Conservation (phyloP, 2,329 filamentous ascomycete species). For the Alternaria consortialis region DNA sequence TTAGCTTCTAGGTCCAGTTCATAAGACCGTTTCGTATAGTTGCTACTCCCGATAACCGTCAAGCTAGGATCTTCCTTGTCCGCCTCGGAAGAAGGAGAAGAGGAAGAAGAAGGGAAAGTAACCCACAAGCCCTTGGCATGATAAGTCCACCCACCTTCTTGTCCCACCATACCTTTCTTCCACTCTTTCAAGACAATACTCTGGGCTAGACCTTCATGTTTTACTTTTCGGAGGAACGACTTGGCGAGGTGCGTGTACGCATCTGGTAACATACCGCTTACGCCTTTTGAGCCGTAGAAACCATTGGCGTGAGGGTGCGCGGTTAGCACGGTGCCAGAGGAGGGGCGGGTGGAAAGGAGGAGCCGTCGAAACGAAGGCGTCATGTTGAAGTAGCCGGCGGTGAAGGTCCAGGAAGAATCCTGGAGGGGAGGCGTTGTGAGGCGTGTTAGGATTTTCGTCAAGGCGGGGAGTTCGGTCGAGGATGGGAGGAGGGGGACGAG, state of each 20-base stretch:
- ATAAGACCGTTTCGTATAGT: constrained; percentile 95
- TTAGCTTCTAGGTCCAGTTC: constrained; percentile 91
- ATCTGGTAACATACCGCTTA: constrained; percentile 88
- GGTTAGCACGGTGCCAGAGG: constrained; percentile 83
- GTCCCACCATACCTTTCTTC: constrained; percentile 80
- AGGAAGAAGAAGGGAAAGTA: constrained; percentile 64
- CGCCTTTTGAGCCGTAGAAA: constrained; percentile 87
- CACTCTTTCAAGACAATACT: constrained; percentile 85
- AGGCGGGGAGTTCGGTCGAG: constrained; percentile 87
- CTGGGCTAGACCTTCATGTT: constrained; percentile 61
- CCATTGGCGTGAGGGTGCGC: constrained; percentile 94
- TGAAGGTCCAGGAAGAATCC: constrained; percentile 89
- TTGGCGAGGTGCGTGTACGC: constrained; percentile 91
- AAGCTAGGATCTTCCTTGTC: constrained; percentile 69
- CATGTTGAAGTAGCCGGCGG: constrained; percentile 98
- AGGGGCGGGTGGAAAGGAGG: constrained; percentile 75
- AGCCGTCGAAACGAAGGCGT: constrained; percentile 82
- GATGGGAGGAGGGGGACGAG: constrained; percentile 86
- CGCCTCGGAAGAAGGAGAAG: not conserved
- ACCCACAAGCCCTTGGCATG: constrained; percentile 97
- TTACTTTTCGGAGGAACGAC: constrained; percentile 75
- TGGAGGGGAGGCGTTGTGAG: constrained; percentile 71
- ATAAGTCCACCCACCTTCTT: constrained; percentile 92
- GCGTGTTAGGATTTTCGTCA: constrained; percentile 78
- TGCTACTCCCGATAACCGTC: constrained; percentile 88